Evolutionary conservation across 768 basidiomycete species (phyloP), one percentile per base, ranked within the genome.

Genomic region (Boletus barrowsii): DNA sequence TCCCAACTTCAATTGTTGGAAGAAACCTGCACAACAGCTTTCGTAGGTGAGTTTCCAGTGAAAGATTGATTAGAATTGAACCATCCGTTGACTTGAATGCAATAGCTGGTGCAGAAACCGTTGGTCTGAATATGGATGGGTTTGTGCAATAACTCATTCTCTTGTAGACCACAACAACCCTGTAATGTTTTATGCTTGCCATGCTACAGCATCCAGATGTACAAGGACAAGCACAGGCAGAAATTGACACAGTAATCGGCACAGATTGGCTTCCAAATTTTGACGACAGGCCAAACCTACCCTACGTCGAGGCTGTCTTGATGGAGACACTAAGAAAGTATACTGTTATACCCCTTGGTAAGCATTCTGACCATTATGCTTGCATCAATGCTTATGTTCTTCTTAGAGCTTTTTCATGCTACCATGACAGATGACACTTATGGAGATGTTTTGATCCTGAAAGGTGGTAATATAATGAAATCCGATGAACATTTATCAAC

Each of bases 171-270:
- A 17, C 45, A 1, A 36, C 66, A 2, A 56, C 54, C 13, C 33
- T 60, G 42, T 53, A 53, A 17, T 53, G 39, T 2, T 73, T 75
- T 52, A 56, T 73, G 54, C 57, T 73, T n/a, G 66, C 65, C 15
- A 74, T 73, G 67, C 24, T 66, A 9, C 51, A 55, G 8, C 37
- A 71, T 49, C 73, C 73, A 3, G 66, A 68, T 11, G 64, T 68
- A n/a, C 72, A 74, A 45, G 44, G 47, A 11, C 57, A 52, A n/a
- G 72, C 72, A 32, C 60, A 68, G 6, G 62, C 61, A 36, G 72
- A 73, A 53, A 51, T 75, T 10, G 62, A 66, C 9, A 37, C 48
- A 0, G 63, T 69, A 15, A 54, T 73, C 39, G 73, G 75, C 5
- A 56, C 41, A 13, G 51, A 57, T 37, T 49, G 67, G 9, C 56